Evolutionary conservation across 306 rosid species (phyloP).

Genomic region (Mimosa bimucronata): DNA sequence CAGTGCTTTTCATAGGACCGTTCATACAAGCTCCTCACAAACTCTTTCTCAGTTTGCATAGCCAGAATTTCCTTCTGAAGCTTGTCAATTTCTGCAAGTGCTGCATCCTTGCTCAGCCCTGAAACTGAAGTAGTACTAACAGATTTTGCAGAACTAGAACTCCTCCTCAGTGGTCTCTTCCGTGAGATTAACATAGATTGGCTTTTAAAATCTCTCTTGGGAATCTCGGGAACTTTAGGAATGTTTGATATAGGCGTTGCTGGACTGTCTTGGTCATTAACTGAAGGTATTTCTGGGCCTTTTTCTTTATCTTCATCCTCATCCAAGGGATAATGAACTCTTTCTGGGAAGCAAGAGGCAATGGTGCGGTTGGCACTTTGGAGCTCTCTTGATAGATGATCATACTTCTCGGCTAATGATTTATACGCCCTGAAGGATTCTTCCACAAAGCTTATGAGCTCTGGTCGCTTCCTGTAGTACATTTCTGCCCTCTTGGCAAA

Average conservation of each 20-base stretch:
- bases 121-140: conserved; percentile 38
- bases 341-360: conserved; percentile 77
- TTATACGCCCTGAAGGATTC: conserved; percentile 77
- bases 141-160: conserved; percentile 43
- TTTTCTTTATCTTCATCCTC: conserved; percentile 58
- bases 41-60: conserved; percentile 87
- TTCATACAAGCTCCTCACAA: conserved; percentile 76
- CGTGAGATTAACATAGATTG: conserved; percentile 56
- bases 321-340: conserved; percentile 66
- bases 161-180: conserved; percentile 47
- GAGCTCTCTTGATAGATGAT: conserved; percentile 75
- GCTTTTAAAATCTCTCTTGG: conserved; percentile 51
- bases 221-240: conserved; percentile 65
- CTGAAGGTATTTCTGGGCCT: conserved; percentile 37
- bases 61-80: conserved; percentile 80
- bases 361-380: conserved; percentile 92
- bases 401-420: conserved; percentile 81
- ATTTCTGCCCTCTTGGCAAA: conserved; percentile 91
- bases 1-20: conserved; percentile 69
- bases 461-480: conserved; percentile 88
- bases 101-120: conserved; percentile 69
- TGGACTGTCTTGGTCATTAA: conserved; percentile 32
- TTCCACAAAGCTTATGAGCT: conserved; percentile 68
- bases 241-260: conserved; percentile 39
- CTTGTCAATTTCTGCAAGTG: conserved; percentile 62